These are phyloP conservation scores for Fusarium piperis DNA, from an alignment of 2,329 filamentous ascomycete species.

Conservation along the genomic window DNA sequence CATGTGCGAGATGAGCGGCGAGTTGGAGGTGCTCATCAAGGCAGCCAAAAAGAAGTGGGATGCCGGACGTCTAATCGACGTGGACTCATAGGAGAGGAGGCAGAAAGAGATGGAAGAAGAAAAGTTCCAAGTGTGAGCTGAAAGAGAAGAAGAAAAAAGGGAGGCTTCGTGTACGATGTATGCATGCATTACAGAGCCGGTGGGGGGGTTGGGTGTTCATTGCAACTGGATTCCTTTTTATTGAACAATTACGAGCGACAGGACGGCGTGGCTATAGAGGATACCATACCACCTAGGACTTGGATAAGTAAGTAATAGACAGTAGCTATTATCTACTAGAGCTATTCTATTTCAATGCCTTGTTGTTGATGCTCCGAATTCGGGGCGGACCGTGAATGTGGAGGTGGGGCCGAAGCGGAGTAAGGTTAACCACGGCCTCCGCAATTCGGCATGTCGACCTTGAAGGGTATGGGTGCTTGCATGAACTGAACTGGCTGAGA, in stretches of 20 bases:
- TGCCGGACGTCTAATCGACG: conserved; percentile 50
- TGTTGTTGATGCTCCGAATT: neutral
- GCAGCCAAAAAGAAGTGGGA: conserved; percentile 66
- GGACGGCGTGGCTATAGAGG: neutral
- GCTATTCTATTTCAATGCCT: neutral
- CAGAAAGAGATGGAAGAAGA: conserved; percentile 17
- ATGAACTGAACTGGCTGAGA: conserved; percentile 27
- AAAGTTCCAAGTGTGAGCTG: conserved; percentile 2
- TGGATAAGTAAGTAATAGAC: conserved; percentile 30
- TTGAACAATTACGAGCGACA: conserved; percentile 1
- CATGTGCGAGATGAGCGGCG: conserved; percentile 74
- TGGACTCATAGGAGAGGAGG: conserved; percentile 39
- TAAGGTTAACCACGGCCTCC: conserved; percentile 11
- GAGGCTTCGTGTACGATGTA: conserved; percentile 8
- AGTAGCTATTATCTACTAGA: conserved; percentile 9
- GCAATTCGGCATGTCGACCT: conserved; percentile 14
- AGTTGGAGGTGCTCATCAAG: conserved; percentile 60
- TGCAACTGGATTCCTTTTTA: neutral
- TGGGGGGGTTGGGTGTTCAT: neutral
- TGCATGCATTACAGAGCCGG: neutral
- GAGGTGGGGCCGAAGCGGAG: conserved; percentile 14
- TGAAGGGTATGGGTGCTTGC: conserved; percentile 8
- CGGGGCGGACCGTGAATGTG: neutral
- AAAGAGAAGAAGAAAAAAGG: conserved; percentile 3
- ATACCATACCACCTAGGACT: conserved; percentile 4